Evolutionary conservation across 164 flowering plant species (phyloP).

Genomic region (Stephania cephalantha): DNA sequence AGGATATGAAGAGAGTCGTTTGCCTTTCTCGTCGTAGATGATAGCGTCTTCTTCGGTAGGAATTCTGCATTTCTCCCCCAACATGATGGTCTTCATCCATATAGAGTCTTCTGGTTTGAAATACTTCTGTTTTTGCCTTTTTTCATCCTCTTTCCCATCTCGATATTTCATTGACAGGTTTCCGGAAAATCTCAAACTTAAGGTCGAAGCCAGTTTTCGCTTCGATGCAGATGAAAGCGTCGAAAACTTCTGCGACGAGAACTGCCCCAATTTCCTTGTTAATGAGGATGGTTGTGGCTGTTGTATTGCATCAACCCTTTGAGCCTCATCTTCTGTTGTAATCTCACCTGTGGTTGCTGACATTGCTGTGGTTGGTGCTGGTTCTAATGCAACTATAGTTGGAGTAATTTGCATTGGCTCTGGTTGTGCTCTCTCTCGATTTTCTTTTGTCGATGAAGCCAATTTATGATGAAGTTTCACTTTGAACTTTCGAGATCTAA

Average conservation of each 20-base stretch:
- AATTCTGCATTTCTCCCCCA: conserved; percentile 66
- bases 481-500: conserved; percentile 11
- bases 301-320: background rate
- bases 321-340: background rate
- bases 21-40: conserved; percentile 43
- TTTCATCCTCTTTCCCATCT: conserved; percentile 10
- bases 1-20: conserved; percentile 25
- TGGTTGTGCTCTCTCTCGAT: background rate
- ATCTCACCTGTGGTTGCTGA: background rate
- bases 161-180: conserved; percentile 6
- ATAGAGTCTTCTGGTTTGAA: conserved; percentile 36
- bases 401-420: background rate
- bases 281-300: background rate
- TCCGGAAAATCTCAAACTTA: conserved; percentile 22
- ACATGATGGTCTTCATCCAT: conserved; percentile 68
- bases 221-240: background rate
- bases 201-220: conserved; percentile 14
- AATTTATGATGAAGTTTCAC: background rate
- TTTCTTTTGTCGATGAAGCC: conserved; percentile 6
- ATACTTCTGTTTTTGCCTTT: conserved; percentile 12
- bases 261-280: background rate
- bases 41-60: conserved; percentile 41
- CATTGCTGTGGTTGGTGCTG: background rate
- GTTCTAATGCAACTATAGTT: background rate
- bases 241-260: background rate